Evolutionary conservation across 2,329 filamentous ascomycete genomes (phyloP).

Genomic region (Stromatinia cepivora): DNA sequence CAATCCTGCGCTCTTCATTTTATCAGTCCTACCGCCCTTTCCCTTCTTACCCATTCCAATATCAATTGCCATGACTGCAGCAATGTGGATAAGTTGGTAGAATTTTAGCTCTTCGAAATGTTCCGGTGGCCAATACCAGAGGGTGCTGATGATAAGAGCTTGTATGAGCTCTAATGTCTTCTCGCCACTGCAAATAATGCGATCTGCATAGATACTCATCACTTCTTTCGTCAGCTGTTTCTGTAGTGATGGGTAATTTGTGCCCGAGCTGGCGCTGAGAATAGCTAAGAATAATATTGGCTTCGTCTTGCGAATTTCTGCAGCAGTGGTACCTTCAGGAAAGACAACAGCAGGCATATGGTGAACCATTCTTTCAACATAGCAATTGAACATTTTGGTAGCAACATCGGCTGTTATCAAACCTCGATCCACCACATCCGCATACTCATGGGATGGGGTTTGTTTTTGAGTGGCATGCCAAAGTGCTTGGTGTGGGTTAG

Average conservation of each 20-base stretch:
- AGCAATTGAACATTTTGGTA: conserved; percentile 56
- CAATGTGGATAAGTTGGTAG: conserved; percentile 54
- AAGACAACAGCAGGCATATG: conserved; percentile 66
- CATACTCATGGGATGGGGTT: conserved; percentile 38
- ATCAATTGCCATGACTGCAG: conserved; percentile 50
- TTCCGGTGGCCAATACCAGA: conserved; percentile 52
- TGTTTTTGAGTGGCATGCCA: conserved; percentile 19
- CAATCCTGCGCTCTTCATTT: conserved; percentile 45
- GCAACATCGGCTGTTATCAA: conserved; percentile 58
- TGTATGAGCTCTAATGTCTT: conserved; percentile 55
- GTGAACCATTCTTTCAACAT: conserved; percentile 58
- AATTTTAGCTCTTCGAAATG: conserved; percentile 50
- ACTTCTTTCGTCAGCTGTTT: conserved; percentile 50
- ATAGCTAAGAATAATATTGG: conserved; percentile 71
- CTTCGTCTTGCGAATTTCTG: conserved; percentile 57
- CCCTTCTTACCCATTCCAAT: conserved; percentile 42
- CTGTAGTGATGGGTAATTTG: conserved; percentile 48
- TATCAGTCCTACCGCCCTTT: conserved; percentile 37
- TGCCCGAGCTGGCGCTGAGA: conserved; percentile 61
- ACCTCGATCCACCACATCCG: conserved; percentile 56
- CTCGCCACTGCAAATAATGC: conserved; percentile 50
- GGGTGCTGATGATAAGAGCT: conserved; percentile 49
- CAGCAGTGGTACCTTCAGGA: conserved; percentile 52
- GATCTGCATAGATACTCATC: conserved; percentile 49
- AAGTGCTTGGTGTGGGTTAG: not conserved